Conservation (phyloP, 495 filamentous ascomycete genomes). For the Tricharina praecox region DNA sequence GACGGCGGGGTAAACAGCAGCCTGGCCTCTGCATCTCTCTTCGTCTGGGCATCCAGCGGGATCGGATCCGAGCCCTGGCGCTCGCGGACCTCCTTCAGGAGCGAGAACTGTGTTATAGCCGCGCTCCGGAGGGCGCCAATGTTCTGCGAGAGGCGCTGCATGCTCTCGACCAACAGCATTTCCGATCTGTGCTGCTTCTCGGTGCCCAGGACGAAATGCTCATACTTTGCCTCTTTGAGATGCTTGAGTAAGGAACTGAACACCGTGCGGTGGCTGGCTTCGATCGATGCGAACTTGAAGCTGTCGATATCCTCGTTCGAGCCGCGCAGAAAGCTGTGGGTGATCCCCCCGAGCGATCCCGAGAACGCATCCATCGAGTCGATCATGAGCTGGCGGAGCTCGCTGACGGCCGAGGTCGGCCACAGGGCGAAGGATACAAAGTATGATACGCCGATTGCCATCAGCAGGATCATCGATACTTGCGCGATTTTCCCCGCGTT, state of each 20-base stretch:
- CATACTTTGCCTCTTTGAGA: conserved; percentile 71
- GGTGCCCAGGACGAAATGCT: conserved; percentile 70
- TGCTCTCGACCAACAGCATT: conserved; percentile 49
- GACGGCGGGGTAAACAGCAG: conserved; percentile 21
- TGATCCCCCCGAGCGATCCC: conserved; percentile 56
- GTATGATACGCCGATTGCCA: conserved; percentile 62
- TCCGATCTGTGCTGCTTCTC: conserved; percentile 71
- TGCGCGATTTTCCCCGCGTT: conserved; percentile 69
- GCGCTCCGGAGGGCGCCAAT: conserved; percentile 83
- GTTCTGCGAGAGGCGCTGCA: conserved; percentile 56
- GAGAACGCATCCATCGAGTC: conserved; percentile 60
- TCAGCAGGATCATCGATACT: conserved; percentile 76
- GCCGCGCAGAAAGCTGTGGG: conserved; percentile 68
- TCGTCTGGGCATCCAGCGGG: background rate
- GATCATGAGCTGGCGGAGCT: conserved; percentile 58
- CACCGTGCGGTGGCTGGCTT: conserved; percentile 49
- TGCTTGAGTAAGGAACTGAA: conserved; percentile 61
- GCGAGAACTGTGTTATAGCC: conserved; percentile 69
- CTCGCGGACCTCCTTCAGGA: conserved; percentile 32
- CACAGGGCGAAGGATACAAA: conserved; percentile 62
- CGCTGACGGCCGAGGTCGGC: conserved; percentile 61
- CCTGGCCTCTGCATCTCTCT: background rate
- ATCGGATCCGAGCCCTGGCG: background rate
- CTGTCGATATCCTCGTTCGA: conserved; percentile 59
- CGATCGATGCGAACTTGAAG: conserved; percentile 44